Percentiles rank a stretch among this genome's conserved stretches.
Conservation (phyloP, 2,329 filamentous ascomycete genomes). For the Pestalotiopsis sp. region DNA sequence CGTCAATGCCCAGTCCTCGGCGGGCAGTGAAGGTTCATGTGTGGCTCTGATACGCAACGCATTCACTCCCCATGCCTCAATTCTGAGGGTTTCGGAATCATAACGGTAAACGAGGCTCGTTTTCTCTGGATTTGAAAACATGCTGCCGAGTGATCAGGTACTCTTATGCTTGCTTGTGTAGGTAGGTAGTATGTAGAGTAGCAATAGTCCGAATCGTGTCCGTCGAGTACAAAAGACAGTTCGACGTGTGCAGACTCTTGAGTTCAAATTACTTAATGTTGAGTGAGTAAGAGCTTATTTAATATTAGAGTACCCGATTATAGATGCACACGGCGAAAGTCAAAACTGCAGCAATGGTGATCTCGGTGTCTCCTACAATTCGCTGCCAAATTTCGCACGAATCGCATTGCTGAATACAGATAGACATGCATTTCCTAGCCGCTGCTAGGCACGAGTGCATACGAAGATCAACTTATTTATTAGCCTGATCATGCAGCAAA, state of each 20-base stretch:
- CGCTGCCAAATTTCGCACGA: background rate
- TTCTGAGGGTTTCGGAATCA: constrained; percentile 48
- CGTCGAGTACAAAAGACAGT: background rate
- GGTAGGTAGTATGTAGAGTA: background rate
- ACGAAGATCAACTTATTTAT: background rate
- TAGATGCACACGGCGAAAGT: too few relatives aligned
- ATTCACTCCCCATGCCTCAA: constrained; percentile 51
- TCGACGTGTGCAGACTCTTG: background rate
- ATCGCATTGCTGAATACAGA: background rate
- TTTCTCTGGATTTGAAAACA: background rate
- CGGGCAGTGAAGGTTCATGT: constrained; percentile 36
- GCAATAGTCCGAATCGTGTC: background rate
- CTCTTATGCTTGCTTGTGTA: background rate
- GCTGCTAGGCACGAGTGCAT: background rate
- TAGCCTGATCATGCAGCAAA: background rate
- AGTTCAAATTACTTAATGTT: background rate
- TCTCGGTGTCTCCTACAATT: background rate
- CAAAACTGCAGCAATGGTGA: background rate
- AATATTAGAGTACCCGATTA: too few relatives aligned
- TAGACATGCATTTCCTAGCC: background rate
- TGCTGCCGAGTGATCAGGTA: fast-evolving
- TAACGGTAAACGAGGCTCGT: constrained; percentile 24
- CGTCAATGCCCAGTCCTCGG: constrained; percentile 43
- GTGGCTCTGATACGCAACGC: constrained; percentile 51
- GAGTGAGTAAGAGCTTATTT: too few relatives aligned